Base-by-base conservation (phyloP, 257 asterid species). In the Dorcoceras hygrometricum region DNA sequence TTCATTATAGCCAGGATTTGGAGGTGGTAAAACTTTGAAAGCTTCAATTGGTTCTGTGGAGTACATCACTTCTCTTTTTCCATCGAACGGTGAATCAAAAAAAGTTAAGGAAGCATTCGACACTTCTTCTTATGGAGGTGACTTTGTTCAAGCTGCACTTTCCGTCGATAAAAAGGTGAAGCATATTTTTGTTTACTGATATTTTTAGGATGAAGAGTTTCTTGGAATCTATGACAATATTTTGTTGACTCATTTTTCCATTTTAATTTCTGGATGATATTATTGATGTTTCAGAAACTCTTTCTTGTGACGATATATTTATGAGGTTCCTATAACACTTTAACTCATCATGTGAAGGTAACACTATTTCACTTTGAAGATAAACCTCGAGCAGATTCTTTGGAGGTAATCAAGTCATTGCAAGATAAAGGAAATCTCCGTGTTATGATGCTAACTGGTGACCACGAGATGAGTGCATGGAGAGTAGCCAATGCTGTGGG, bases 31-130 rank as follows among this genome's bases (percentile, higher is more conserved):
- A 76, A 88, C 87, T 10, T 53, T 89, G 77, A 84, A 78, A 84
- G 99, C 99, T 71, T 88, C 91, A 59, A 87, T 94, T 28, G 99
- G 99, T 63, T 94, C 99, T 63, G 95, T 87, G 75, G 99, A 94
- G 73, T 90, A 85, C 81, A 85, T 94, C 76, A 76, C 90, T 57
- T 90, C 99, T 69, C 95, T 88, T 73, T 87, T 80, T 75, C 77
- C 77, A 12, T 83, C 96, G 8, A 87, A 76, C 59, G 91, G 77
- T 71, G 97, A 94, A 81, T 90, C 88, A 6, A 84, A 65, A 65
- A 82, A 77, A 73, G 75, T 94, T 53, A 73, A 83, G 80, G 90
- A 88, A 76, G 99, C 99, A 28, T 74, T 87, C 65, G 78, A 78
- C 79, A 78, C 86, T 39, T 94, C 99, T 67, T 81, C 85, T 79